Evolutionary conservation across 2,329 filamentous ascomycete species (phyloP), one percentile per base, ranked within the genome.

Genomic region (Alternaria gaisen): DNA sequence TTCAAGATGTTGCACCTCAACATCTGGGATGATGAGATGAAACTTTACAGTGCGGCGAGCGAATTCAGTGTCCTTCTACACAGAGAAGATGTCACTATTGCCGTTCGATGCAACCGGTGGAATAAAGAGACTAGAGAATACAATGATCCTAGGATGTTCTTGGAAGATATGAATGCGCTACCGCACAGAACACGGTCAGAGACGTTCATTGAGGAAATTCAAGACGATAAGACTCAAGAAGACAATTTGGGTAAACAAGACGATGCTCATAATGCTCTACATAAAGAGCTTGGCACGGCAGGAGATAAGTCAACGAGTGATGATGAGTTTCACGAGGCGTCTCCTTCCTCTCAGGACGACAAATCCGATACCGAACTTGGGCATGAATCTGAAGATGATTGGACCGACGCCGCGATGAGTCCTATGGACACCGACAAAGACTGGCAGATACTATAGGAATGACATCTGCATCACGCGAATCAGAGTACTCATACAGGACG

Each of bases 1-100:
- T 68, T 75, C 36, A 50, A 56, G 34, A 62, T 53, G 34, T 38
- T 73, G 28, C 63, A 56, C 40, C 36, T 75, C 40, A 61, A 67
- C 20, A 53, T 73, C 5, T 73, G 68, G 60, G 58, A 68, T 40
- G 40, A 61, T 14, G 53, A 50, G 24, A 42, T 61, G 41, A 52
- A 26, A 20, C 36, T 57, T 22, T 51, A 41, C 36, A 53, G 18
- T 12, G 58, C 60, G 4, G 50, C 60, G 18, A 56, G 61, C 7
- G 53, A 66, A 6, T 66, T 69, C 57, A 53, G 43, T 16, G 52
- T 60, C 8, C 48, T 69, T 38, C 46, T 69, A 22, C 52, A 53
- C 24, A 61, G 47, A 38, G 50, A 56, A 10, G 59, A 44, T 12
- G 46, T 58, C 8, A 64, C 40, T 41, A 65, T 72, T 14, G 41